Evolutionary conservation across 345 rosid species (phyloP).

Genomic region (Citrus trifoliata): DNA sequence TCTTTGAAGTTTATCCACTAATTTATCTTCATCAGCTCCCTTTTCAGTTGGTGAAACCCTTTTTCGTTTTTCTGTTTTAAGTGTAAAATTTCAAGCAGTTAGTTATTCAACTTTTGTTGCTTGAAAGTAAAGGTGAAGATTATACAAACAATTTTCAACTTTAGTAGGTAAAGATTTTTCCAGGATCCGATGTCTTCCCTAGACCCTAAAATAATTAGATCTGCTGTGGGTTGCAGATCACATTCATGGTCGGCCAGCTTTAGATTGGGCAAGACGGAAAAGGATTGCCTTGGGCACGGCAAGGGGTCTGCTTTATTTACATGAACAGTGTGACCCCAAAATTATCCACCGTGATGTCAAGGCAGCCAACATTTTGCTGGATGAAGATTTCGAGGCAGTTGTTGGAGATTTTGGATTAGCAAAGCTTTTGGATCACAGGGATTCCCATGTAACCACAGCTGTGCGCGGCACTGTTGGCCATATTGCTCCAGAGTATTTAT

Average conservation of each 20-base stretch:
- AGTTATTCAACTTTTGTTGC: neutral
- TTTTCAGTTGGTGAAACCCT: neutral
- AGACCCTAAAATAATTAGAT: neutral
- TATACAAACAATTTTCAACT: neutral
- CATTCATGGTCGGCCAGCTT: conserved; percentile 60
- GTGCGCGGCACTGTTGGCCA: conserved; percentile 96
- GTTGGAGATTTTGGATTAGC: conserved; percentile 98
- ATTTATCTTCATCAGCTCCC: neutral
- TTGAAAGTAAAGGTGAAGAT: neutral
- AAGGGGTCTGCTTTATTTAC: conserved; percentile 79
- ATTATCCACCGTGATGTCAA: conserved; percentile 95
- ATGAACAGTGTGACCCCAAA: conserved; percentile 93
- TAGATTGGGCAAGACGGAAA: conserved; percentile 87
- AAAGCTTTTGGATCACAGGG: conserved; percentile 92
- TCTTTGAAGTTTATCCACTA: neutral
- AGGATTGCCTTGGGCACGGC: conserved; percentile 90
- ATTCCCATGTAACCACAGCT: conserved; percentile 90
- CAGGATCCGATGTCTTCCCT: neutral
- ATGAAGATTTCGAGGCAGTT: conserved; percentile 93
- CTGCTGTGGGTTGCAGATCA: conserved; percentile 41
- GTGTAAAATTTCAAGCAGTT: neutral
- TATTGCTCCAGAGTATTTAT: conserved; percentile 91
- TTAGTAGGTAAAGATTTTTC: neutral
- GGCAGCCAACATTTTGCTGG: conserved; percentile 91
- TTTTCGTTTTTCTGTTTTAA: neutral